Evolutionary conservation across 805 yeast genomes (phyloP).

Genomic region (Maudiozyma barnettii): DNA sequence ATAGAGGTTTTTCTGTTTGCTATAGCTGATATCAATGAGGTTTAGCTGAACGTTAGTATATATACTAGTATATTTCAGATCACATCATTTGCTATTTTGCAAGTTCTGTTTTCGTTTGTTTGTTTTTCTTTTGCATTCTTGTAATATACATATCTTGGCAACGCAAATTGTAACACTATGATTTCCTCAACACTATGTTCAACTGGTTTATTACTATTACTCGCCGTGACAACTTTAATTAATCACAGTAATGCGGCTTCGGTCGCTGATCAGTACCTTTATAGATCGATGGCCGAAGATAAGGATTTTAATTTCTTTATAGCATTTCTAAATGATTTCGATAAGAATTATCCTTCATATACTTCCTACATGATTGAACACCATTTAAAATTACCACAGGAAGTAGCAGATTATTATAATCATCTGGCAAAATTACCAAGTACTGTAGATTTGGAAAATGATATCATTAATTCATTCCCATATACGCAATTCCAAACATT

Average conservation of each 20-base stretch:
- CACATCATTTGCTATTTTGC: too few relatives aligned
- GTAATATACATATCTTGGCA: too few relatives aligned
- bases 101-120: too few relatives aligned
- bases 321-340: conserved; percentile 28
- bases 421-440: conserved; percentile 22
- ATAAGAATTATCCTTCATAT: conserved; percentile 20
- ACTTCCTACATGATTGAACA: conserved; percentile 29
- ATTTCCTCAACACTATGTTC: too few relatives aligned
- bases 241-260: background rate
- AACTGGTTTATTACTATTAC: too few relatives aligned
- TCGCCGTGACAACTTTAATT: too few relatives aligned
- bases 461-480: conserved; percentile 28
- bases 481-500: conserved; percentile 31
- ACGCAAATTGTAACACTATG: too few relatives aligned
- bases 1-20: too few relatives aligned
- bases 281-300: conserved; percentile 25
- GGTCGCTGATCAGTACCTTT: background rate
- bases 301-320: conserved; percentile 27
- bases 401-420: conserved; percentile 28
- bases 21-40: too few relatives aligned
- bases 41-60: too few relatives aligned
- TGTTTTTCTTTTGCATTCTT: too few relatives aligned
- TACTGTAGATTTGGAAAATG: conserved; percentile 19
- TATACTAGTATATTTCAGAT: too few relatives aligned
- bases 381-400: conserved; percentile 29